phyloP scores from a whole-genome alignment of 2,329 filamentous ascomycete genomes.

The Xylariomycetidae sp. region DNA sequence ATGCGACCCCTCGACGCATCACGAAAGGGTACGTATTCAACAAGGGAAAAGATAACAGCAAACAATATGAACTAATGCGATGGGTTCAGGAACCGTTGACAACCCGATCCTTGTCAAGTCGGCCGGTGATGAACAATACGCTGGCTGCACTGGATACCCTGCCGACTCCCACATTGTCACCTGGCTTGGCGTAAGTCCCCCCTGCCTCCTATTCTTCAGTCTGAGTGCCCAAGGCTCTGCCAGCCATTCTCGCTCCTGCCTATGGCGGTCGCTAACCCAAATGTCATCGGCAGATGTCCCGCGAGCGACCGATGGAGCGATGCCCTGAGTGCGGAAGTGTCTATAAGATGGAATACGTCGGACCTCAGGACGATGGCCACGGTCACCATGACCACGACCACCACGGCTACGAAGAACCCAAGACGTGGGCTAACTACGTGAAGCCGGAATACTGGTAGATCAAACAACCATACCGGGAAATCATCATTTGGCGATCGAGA shows the following conservation, averaged over 20 bases:
- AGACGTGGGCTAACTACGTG: slow-evolving; percentile 95
- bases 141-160: slow-evolving; percentile 91
- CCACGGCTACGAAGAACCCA: slow-evolving; percentile 74
- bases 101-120: slow-evolving; percentile 89
- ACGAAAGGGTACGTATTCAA: slow-evolving; percentile 60
- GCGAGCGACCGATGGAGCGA: slow-evolving; percentile 86
- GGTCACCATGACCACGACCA: slow-evolving; percentile 48
- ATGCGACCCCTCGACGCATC: slow-evolving; percentile 94
- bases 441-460: slow-evolving; percentile 88
- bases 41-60: background rate
- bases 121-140: slow-evolving; percentile 92
- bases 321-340: slow-evolving; percentile 96
- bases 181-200: slow-evolving; percentile 77
- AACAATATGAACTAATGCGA: slow-evolving; percentile 18
- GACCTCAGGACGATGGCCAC: slow-evolving; percentile 71
- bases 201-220: slow-evolving; percentile 1
- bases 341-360: slow-evolving; percentile 97
- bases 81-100: slow-evolving; percentile 69
- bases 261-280: no score
- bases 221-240: no score
- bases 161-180: slow-evolving; percentile 85
- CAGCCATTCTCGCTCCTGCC: no score
- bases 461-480: background rate
- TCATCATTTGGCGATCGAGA: slow-evolving; percentile 2
- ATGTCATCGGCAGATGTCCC: slow-evolving; percentile 71